Base-by-base conservation (phyloP, 2,329 filamentous ascomycete species). In the Escovopsis sp. region DNA sequence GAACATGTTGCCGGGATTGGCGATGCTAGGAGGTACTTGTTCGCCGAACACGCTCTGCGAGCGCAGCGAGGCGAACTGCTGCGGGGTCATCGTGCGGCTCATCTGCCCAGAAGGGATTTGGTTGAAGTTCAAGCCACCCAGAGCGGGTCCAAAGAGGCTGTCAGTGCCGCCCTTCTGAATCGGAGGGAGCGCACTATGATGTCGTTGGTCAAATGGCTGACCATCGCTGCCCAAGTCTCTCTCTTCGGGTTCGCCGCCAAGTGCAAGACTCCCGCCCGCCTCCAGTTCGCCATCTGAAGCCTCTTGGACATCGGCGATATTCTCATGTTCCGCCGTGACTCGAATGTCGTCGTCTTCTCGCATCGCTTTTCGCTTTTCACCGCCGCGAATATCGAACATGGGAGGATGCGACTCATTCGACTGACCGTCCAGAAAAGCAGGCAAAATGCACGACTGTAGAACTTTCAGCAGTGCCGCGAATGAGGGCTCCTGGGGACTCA, bases 171-270 rank as follows among this genome's bases (percentile, higher is more conserved):
- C 68, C 51, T 83, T 74, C 53, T 88, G 83, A 30, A 85, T 83
- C 9, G 87, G 84, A 3, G 83, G 79, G 52, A 87, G 85, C 7
- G 85, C 78, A 11, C 75, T 76, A 45, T 77, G 75, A 39, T 78
- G 73, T 46, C 78, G 72, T 44, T 75, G 72, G 35, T 72, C 70
- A 34, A 72, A 72, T 37, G 59, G 56, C 50, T 71, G 65, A 33
- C 61, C 61, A 39, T 75, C 72, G 14, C 68, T 66, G 14, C 60
- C 55, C 36, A 63, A 62, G 16, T 85, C 80, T 47, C 74, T 71
- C 50, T 94, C 86, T 57, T 96, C 89, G 0, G 89, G 89, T 57
- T 96, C 89, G 35, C 89, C 89, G 43, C 89, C 89, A 14, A 96
- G 71, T 44, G 93, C 88, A 44, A 91, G 69, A 57, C 89, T 96